Percentiles rank a stretch among this genome's conserved stretches.
Evolutionary conservation across 2,329 filamentous ascomycete species (phyloP).

Genomic region (Tolypocladium inflatum): DNA sequence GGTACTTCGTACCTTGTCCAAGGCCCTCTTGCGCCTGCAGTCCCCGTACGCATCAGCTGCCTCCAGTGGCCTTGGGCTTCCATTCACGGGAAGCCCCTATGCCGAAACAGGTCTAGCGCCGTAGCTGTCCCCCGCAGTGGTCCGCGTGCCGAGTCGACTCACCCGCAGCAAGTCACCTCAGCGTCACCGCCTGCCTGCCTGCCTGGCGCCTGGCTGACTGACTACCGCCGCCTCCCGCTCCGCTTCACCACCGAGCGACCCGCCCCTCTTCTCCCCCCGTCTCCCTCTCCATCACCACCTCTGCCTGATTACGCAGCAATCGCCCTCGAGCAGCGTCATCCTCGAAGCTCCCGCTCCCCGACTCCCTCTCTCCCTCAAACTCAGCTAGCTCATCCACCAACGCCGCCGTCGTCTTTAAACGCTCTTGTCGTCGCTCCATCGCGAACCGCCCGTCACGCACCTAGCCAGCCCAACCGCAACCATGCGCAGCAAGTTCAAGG

Average conservation of each 20-base stretch:
- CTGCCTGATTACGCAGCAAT: neutral
- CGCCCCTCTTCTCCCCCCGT: neutral
- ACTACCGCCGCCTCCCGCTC: neutral
- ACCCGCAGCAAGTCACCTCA: neutral
- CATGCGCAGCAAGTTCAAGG: conserved; percentile 99
- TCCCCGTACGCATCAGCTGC: neutral
- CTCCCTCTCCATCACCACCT: neutral
- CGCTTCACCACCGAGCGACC: neutral
- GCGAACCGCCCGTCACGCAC: neutral
- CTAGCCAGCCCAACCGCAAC: conserved; percentile 30
- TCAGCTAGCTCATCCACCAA: neutral
- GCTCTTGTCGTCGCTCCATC: neutral
- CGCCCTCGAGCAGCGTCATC: neutral
- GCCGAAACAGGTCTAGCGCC: neutral
- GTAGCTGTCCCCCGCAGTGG: neutral
- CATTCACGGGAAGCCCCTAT: neutral
- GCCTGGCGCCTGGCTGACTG: neutral
- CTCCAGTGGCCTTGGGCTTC: neutral
- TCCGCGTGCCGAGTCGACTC: neutral
- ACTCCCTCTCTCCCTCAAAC: neutral
- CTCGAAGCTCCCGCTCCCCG: neutral
- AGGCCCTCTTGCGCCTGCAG: neutral
- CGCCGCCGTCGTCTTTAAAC: neutral
- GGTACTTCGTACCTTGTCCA: too few species aligned
- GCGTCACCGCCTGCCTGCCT: neutral